Base-by-base conservation (phyloP, 805 yeast species). In the Ogataea degrootiae region DNA sequence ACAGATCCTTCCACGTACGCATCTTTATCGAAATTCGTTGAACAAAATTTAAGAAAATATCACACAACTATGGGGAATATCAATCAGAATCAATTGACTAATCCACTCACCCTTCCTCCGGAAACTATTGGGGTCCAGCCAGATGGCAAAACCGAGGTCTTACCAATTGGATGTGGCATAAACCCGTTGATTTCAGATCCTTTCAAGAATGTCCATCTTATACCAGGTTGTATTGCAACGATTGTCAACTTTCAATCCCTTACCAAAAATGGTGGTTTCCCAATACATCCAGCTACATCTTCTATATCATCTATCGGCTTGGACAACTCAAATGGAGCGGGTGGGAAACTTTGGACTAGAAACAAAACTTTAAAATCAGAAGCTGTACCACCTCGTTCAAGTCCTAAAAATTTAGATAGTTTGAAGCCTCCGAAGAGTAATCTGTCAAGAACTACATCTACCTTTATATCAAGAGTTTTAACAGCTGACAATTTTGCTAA, bases 141-240 rank as follows among this genome's bases (percentile, higher is more conserved):
- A 0, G 66, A 60, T 41, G 64, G 63, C 1, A 66, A 61, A 42
- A 53, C 66, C 0, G 74, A 69, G 41, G 55, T 64, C 5, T 40
- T 67, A 9, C 71, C 73, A 26, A 68, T 79, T 19, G 85, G 83
- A 0, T 80, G 83, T 39, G 70, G 70, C 40, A 69, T 79, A 29
- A 79, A 77, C 49, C 80, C 84, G 0, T 60, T 80, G 45, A 50
- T 63, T 38, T 74, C 80, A 5, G 85, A 80, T 55, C 76, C 79
- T 1, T 79, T 75, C 55, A 70, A 70, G 45, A 65, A 70, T 26
- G 80, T 79, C 19, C 79, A 74, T 54, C 61, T 79, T 45, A 78
- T 74, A 17, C 83, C 84, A 0, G 83, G 85, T 0, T 79, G 83
- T 52, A 49, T 74, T 11, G 55, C 65, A 3, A 39, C 45, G 6